Evolutionary conservation across 306 rosid genomes (phyloP).

Genomic region (Acacia crassicarpa): DNA sequence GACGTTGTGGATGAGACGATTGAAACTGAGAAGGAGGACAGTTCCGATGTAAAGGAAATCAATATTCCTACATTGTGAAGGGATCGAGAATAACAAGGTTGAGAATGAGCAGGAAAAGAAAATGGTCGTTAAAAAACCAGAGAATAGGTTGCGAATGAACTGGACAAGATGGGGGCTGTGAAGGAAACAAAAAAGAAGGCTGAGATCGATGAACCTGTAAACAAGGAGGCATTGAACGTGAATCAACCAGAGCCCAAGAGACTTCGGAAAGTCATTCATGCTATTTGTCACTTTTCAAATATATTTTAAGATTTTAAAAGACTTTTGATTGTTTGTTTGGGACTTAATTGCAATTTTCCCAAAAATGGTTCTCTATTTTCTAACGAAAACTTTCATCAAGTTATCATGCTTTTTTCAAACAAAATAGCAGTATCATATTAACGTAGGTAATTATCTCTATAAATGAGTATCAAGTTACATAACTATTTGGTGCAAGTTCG

Average conservation of each 20-base stretch:
- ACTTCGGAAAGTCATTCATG: background rate
- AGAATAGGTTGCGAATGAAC: conserved; percentile 28
- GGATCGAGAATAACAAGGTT: conserved; percentile 30
- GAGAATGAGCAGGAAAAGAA: conserved; percentile 39
- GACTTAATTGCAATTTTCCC: too few species aligned
- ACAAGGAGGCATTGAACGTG: conserved; percentile 14
- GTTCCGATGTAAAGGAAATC: conserved; percentile 65
- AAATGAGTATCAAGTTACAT: background rate
- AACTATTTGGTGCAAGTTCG: background rate
- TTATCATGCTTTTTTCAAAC: background rate
- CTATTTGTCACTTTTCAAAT: too few species aligned
- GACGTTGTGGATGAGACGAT: conserved; percentile 31
- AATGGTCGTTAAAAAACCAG: conserved; percentile 21
- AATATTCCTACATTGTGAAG: conserved; percentile 40
- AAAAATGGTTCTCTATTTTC: too few species aligned
- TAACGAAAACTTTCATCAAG: background rate
- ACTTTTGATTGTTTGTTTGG: too few species aligned
- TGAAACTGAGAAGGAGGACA: conserved; percentile 45
- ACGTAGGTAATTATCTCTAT: background rate
- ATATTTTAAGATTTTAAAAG: too few species aligned
- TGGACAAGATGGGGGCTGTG: conserved; percentile 34
- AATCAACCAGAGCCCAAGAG: conserved; percentile 35
- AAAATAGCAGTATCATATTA: too few species aligned
- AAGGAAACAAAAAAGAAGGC: background rate
- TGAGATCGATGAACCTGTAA: conserved; percentile 17